Evolutionary conservation across 306 rosid species (phyloP).

Genomic region (Chamaecrista fasciculata): DNA sequence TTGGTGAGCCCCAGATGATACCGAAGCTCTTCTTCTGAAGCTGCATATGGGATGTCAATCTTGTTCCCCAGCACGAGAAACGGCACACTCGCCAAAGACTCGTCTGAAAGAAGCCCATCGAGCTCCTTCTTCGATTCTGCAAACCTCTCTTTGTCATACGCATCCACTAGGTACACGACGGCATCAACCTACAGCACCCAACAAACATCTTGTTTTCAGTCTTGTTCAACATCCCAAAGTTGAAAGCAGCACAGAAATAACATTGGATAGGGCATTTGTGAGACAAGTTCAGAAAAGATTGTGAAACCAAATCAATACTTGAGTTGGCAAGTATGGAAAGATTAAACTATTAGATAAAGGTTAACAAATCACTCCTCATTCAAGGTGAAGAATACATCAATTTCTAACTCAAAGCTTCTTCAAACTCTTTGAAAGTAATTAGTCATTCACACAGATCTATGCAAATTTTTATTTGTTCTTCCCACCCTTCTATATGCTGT

Average conservation of each 20-base stretch:
- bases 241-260: background rate
- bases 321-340: slow-evolving; percentile 1
- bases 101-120: slow-evolving; percentile 71
- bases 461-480: slow-evolving; percentile 2
- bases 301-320: background rate
- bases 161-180: slow-evolving; percentile 75
- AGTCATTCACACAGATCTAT: background rate
- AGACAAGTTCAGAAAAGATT: background rate
- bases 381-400: slow-evolving; percentile 18
- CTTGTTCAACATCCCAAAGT: background rate
- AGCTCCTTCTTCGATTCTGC: slow-evolving; percentile 79
- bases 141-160: slow-evolving; percentile 73
- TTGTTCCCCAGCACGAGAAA: slow-evolving; percentile 81
- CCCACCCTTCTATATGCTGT: background rate
- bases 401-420: background rate
- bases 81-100: slow-evolving; percentile 62
- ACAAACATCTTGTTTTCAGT: slow-evolving; percentile 18
- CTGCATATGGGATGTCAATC: slow-evolving; percentile 79
- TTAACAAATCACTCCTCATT: background rate
- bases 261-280: too few species aligned
- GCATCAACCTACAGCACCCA: slow-evolving; percentile 64
- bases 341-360: background rate
- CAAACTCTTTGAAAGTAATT: background rate
- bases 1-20: slow-evolving; percentile 67
- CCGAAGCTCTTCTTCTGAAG: slow-evolving; percentile 82